Conservation (phyloP, 805 yeast species). For the Barnettozyma californica region DNA sequence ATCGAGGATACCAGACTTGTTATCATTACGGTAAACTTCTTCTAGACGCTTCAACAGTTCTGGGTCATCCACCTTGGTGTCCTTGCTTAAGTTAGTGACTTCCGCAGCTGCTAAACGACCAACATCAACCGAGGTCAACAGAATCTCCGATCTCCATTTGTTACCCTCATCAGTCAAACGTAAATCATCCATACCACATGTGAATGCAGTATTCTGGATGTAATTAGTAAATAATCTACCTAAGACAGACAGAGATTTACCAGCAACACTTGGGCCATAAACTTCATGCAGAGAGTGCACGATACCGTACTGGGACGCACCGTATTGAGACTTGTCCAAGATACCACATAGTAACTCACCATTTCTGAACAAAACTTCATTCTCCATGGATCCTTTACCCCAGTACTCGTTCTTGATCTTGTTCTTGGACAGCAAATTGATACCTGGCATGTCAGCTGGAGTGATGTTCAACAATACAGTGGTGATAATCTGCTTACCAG, state of each 20-base stretch:
- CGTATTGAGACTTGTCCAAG: slow-evolving; percentile 95
- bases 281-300: slow-evolving; percentile 96
- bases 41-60: slow-evolving; percentile 86
- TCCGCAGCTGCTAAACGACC: slow-evolving; percentile 94
- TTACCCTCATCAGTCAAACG: slow-evolving; percentile 90
- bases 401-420: slow-evolving; percentile 93
- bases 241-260: slow-evolving; percentile 82
- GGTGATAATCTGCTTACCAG: slow-evolving; percentile 94
- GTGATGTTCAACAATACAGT: slow-evolving; percentile 87
- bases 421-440: slow-evolving; percentile 76
- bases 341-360: slow-evolving; percentile 92
- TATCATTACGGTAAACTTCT: slow-evolving; percentile 91
- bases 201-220: slow-evolving; percentile 86
- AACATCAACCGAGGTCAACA: slow-evolving; percentile 68
- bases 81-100: slow-evolving; percentile 73
- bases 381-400: slow-evolving; percentile 82
- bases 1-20: slow-evolving; percentile 88
- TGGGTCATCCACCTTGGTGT: slow-evolving; percentile 47
- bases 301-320: slow-evolving; percentile 94
- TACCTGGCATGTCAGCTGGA: slow-evolving; percentile 85
- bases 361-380: slow-evolving; percentile 75
- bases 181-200: slow-evolving; percentile 99
- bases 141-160: slow-evolving; percentile 76
- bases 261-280: slow-evolving; percentile 88
- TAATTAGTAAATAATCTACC: slow-evolving; percentile 94